Percentiles rank a stretch among this genome's conserved stretches.
These are phyloP conservation scores for Niveomyces coronatus DNA, from an alignment of 2,329 filamentous ascomycete species.

Conservation along the genomic window DNA sequence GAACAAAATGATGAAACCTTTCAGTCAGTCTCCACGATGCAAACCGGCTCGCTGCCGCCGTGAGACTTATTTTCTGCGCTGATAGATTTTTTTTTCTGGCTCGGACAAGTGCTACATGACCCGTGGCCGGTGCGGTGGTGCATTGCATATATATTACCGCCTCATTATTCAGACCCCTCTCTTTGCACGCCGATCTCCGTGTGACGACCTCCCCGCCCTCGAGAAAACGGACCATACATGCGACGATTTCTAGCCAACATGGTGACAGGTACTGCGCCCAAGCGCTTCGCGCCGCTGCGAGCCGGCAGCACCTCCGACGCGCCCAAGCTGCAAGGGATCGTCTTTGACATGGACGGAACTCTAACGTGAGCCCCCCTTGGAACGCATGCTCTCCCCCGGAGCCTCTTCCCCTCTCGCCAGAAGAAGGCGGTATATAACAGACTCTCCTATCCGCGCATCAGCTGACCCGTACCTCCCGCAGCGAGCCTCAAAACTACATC, in stretches of 20 bases:
- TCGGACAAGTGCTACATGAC: no score
- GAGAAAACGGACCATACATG: constrained; percentile 8
- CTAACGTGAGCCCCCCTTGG: constrained; percentile 55
- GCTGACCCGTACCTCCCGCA: constrained; percentile 26
- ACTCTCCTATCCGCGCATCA: no score
- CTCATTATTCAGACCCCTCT: no score
- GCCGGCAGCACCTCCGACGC: constrained; percentile 22
- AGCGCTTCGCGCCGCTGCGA: constrained; percentile 48
- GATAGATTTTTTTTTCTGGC: no score
- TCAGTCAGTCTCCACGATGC: no score
- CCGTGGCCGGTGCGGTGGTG: no score
- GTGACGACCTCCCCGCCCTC: neutral
- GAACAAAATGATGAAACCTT: no score
- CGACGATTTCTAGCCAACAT: constrained; percentile 30
- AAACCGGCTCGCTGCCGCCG: no score
- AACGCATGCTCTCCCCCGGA: no score
- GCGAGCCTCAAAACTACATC: constrained; percentile 91
- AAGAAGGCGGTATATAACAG: neutral
- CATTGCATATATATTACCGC: neutral
- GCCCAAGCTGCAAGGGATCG: constrained; percentile 45
- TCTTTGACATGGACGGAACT: constrained; percentile 95
- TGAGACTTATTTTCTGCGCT: no score
- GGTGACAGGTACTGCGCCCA: constrained; percentile 25
- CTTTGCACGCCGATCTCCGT: no score
- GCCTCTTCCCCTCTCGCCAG: neutral